Evolutionary conservation across 2,329 filamentous ascomycete species (phyloP).

Genomic region (Amauroascus niger): DNA sequence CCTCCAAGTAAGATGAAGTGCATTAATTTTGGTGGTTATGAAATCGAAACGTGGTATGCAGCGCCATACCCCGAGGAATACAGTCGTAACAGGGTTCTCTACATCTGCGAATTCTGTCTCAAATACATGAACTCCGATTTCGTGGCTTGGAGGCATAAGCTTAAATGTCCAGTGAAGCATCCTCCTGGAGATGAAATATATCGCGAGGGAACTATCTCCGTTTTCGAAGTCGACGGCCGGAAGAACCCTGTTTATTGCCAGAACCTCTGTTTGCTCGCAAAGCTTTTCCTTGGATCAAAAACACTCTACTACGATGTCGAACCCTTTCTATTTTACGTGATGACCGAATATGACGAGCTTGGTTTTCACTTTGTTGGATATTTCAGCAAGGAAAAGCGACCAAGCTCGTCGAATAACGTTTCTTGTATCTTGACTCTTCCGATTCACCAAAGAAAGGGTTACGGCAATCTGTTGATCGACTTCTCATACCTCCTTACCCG

Average conservation of each 20-base stretch:
- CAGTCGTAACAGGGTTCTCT: conserved; percentile 89
- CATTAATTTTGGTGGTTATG: conserved; percentile 94
- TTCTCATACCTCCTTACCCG: conserved; percentile 95
- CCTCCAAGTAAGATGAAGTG: conserved; percentile 95
- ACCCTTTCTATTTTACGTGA: conserved; percentile 96
- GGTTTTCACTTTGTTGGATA: conserved; percentile 98
- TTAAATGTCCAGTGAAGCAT: conserved; percentile 93
- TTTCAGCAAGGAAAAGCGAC: conserved; percentile 96
- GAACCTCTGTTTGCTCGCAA: conserved; percentile 86
- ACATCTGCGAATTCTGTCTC: conserved; percentile 97
- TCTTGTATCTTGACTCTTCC: conserved; percentile 93
- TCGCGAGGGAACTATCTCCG: conserved; percentile 83
- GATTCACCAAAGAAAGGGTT: conserved; percentile 94
- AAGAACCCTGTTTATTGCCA: conserved; percentile 93
- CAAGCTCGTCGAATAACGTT: conserved; percentile 91
- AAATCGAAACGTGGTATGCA: conserved; percentile 98
- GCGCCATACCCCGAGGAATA: conserved; percentile 98
- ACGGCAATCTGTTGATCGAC: conserved; percentile 92
- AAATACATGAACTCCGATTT: conserved; percentile 99
- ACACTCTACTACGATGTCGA: conserved; percentile 99
- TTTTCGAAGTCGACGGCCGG: conserved; percentile 94
- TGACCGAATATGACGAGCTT: conserved; percentile 79
- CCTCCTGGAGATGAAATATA: conserved; percentile 98
- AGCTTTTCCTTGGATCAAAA: conserved; percentile 96
- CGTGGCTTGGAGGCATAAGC: conserved; percentile 93